Conservation (phyloP, 768 basidiomycete species). For the Lentinula guzmanii region DNA sequence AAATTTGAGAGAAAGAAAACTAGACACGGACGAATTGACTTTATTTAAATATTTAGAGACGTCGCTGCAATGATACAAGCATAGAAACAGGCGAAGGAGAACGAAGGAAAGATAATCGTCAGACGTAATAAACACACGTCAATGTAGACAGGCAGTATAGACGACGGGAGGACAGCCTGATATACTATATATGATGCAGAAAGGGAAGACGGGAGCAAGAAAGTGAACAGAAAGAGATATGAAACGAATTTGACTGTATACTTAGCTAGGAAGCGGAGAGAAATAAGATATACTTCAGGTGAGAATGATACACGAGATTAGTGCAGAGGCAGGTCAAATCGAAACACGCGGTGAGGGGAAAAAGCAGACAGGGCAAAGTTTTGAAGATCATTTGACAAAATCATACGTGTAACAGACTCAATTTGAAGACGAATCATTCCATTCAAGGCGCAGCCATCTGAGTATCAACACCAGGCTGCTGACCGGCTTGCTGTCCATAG, state of each 20-base stretch:
- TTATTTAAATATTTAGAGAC: slow-evolving; percentile 4
- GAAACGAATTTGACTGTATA: not conserved
- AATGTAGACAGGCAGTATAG: not conserved
- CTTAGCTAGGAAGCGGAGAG: not conserved
- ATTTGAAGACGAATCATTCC: slow-evolving; percentile 11
- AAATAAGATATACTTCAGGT: not conserved
- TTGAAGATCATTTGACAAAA: slow-evolving; percentile 7
- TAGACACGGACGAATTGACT: slow-evolving; percentile 15
- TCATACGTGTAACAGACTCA: slow-evolving; percentile 11
- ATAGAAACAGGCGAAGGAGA: slow-evolving; percentile 11
- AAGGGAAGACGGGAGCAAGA: not conserved
- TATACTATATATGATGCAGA: slow-evolving; percentile 2
- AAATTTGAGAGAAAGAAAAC: not conserved
- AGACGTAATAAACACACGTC: slow-evolving; percentile 15
- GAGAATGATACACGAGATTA: not conserved
- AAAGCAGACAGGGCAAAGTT: slow-evolving; percentile 5
- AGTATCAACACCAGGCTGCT: slow-evolving; percentile 52
- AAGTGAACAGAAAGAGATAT: not conserved
- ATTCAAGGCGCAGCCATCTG: slow-evolving; percentile 44
- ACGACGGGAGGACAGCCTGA: not conserved
- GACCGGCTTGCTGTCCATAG: slow-evolving; percentile 69
- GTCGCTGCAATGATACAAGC: slow-evolving; percentile 9
- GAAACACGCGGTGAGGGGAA: slow-evolving; percentile 7
- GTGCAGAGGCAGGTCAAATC: not conserved
- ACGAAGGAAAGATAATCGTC: slow-evolving; percentile 17